Evolutionary conservation across 2,329 filamentous ascomycete genomes (phyloP).

Genomic region (Calcarisporium arbuscula): DNA sequence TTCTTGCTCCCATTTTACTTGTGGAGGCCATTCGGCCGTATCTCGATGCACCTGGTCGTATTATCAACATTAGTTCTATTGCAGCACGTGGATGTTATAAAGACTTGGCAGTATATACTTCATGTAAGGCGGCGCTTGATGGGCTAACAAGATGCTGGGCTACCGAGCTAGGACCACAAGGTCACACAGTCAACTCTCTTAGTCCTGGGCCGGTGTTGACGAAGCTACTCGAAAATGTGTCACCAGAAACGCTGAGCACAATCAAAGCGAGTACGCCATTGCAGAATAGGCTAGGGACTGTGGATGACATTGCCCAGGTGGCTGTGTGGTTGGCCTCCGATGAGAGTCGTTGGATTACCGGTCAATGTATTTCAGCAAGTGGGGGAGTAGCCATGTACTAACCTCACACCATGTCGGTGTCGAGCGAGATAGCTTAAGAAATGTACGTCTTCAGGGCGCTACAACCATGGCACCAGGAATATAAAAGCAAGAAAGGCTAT

Average conservation of each 20-base stretch:
- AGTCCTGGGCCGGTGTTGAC: conserved; percentile 53
- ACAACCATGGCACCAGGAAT: too few species aligned
- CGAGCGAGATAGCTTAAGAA: too few species aligned
- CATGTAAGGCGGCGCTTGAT: conserved; percentile 55
- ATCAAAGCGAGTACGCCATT: conserved; percentile 46
- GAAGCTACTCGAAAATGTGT: conserved; percentile 50
- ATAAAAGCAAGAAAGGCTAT: too few species aligned
- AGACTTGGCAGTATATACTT: conserved; percentile 43
- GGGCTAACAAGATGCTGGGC: conserved; percentile 54
- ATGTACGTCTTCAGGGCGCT: too few species aligned
- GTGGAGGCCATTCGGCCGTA: conserved; percentile 46
- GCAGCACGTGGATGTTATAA: conserved; percentile 41
- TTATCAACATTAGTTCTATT: conserved; percentile 55
- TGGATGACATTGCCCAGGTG: conserved; percentile 49
- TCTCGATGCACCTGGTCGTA: conserved; percentile 37
- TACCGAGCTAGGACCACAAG: conserved; percentile 46
- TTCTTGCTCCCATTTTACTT: conserved; percentile 47
- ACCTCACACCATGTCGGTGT: too few species aligned
- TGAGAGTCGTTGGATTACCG: conserved; percentile 43
- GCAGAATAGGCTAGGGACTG: conserved; percentile 41
- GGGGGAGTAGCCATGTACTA: conserved; percentile 28
- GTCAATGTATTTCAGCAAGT: conserved; percentile 49
- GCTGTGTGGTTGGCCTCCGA: conserved; percentile 48
- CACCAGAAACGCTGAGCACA: conserved; percentile 38
- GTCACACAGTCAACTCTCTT: conserved; percentile 56